phyloP scores from a whole-genome alignment of 2,329 filamentous ascomycete genomes.

The Corinectria fuckeliana region DNA sequence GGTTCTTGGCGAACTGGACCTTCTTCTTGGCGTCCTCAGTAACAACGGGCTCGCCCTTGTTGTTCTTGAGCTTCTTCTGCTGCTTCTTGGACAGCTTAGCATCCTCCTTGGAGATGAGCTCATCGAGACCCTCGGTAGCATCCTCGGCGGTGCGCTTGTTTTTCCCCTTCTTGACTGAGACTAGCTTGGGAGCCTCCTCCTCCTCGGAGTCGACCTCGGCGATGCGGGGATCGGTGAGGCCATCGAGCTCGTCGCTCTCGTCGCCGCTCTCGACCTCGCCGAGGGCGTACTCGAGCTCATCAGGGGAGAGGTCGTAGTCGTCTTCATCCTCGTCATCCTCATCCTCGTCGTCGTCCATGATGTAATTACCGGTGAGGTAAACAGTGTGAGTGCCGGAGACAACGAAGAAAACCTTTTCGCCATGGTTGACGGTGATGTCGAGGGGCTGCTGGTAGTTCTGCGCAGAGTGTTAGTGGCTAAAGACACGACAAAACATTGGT shows the following conservation, averaged over 20 bases:
- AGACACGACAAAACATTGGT: neutral
- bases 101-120: conserved; percentile 82
- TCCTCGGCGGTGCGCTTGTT: conserved; percentile 92
- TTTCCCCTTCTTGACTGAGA: conserved; percentile 74
- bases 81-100: conserved; percentile 93
- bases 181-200: conserved; percentile 71
- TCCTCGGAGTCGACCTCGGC: conserved; percentile 79
- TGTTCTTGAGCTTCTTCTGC: conserved; percentile 98
- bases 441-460: conserved; percentile 95
- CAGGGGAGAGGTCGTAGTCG: conserved; percentile 82
- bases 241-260: conserved; percentile 79
- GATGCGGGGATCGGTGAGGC: conserved; percentile 79
- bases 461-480: conserved; percentile 35
- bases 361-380: conserved; percentile 95
- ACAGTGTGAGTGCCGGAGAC: conserved; percentile 89
- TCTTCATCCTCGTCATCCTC: conserved; percentile 71
- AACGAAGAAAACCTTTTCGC: conserved; percentile 91
- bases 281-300: conserved; percentile 77
- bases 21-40: conserved; percentile 73
- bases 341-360: conserved; percentile 73
- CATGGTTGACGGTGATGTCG: conserved; percentile 88
- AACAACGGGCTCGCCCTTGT: conserved; percentile 85
- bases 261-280: conserved; percentile 76
- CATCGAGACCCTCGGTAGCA: conserved; percentile 74
- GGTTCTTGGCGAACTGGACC: conserved; percentile 98